Percentiles rank a stretch among this genome's conserved stretches.
These are phyloP conservation scores for Termitomyces sp. DNA, from an alignment of 768 basidiomycete species.

Conservation along the genomic window DNA sequence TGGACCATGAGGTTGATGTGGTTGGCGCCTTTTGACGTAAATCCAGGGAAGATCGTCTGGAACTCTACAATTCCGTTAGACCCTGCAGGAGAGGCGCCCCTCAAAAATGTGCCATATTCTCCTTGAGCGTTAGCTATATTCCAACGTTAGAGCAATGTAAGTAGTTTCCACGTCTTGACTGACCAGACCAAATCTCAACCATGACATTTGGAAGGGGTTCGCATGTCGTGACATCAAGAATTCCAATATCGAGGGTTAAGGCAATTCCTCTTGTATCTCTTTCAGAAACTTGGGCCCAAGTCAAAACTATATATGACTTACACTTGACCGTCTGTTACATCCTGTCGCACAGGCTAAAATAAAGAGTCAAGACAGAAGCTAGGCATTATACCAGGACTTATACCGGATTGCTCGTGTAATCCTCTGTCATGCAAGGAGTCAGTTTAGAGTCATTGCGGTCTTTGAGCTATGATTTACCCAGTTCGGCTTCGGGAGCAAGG, in stretches of 20 bases:
- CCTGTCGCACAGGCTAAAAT: conserved; percentile 11
- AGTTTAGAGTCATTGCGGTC: not conserved
- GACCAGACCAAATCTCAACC: conserved; percentile 25
- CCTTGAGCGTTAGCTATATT: conserved; percentile 30
- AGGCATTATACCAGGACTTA: not conserved
- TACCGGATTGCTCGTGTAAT: conserved; percentile 15
- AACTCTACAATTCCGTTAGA: conserved; percentile 35
- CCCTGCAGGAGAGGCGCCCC: conserved; percentile 28
- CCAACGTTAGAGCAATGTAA: not conserved
- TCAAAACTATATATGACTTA: conserved; percentile 1
- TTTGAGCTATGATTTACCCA: conserved; percentile 5
- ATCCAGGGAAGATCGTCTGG: conserved; percentile 31
- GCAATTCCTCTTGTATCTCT: conserved; percentile 25
- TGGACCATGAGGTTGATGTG: conserved; percentile 33
- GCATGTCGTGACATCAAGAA: conserved; percentile 34
- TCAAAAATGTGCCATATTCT: conserved; percentile 28
- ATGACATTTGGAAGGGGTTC: conserved; percentile 29
- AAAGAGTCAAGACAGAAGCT: not conserved
- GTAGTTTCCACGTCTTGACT: not conserved
- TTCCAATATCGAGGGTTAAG: conserved; percentile 32
- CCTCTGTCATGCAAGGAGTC: conserved; percentile 4
- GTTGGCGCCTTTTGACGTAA: conserved; percentile 27
- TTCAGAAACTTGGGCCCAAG: not conserved
- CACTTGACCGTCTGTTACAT: conserved; percentile 17
- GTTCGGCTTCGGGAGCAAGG: conserved; percentile 13